Evolutionary conservation across 2,329 filamentous ascomycete species (phyloP), one percentile per base, ranked within the genome.

Genomic region (Ceratocystis albifundus): DNA sequence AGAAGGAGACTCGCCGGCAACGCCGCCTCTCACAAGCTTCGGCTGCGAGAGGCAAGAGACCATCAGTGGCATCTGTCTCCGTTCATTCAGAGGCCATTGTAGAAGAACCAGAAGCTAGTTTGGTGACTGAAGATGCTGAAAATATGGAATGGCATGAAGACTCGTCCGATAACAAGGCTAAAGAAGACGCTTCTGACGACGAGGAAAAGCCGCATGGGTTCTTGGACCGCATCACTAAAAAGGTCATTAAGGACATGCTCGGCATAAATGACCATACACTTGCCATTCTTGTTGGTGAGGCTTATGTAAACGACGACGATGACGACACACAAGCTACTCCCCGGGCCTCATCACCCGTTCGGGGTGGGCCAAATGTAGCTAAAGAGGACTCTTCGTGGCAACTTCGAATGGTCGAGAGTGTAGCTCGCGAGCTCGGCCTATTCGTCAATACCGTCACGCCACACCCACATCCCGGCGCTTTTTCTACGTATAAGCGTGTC

Each of bases 241-340:
- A 87, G 71, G 88, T 97, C 32, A 90, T 99, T 71, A 84, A 86
- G 64, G 91, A 96, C 73, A 77, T 99, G 55, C 88, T 97, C 73
- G 93, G 93, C 7, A 88, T 99, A 66, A 92, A 97, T 71, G 90
- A 96, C 69, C 83, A 84, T 62, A 79, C 94, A 22, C 81, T 99
- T 7, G 89, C 89, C 0, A 86, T 96, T 62, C 86, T 99, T 7
- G 87, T 97, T 66, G 94, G 94, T 12, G 91, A 96, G 74, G 79
- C 84, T 1, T 76, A 96, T 28, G 85, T 86, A 2, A 77, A 77
- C 30, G 77, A 79, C 30, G 76, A 76, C 20, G 77, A 81, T 45
- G 75, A 80, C 46, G 75, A 80, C 67, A 69, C 81, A 8, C 78
- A 79, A 10, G 74, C 78, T 8, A 82, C 78, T 28, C 78, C 80